Evolutionary conservation across 352 stramenopile genomes (phyloP).

Genomic region (Globisporangium spiculum): DNA sequence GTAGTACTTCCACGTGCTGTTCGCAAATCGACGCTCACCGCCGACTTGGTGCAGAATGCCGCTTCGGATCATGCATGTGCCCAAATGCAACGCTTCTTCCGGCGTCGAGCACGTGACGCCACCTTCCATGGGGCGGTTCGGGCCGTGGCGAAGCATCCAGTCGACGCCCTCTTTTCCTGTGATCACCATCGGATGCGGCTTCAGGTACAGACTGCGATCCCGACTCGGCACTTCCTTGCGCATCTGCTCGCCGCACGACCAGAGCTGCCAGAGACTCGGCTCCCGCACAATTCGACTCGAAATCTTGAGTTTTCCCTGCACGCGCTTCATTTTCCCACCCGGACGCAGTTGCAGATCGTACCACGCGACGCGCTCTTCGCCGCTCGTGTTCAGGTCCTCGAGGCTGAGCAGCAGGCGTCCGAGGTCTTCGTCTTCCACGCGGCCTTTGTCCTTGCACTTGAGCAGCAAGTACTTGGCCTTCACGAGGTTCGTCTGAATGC

Average conservation of each 20-base stretch:
- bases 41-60: constrained; percentile 74
- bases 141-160: constrained; percentile 85
- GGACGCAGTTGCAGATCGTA: constrained; percentile 83
- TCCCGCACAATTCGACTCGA: constrained; percentile 84
- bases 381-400: constrained; percentile 82
- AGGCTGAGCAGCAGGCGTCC: constrained; percentile 75
- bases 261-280: constrained; percentile 81
- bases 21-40: constrained; percentile 67
- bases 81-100: constrained; percentile 79
- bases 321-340: constrained; percentile 82
- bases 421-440: constrained; percentile 80
- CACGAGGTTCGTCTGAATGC: constrained; percentile 69
- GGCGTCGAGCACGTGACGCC: constrained; percentile 81
- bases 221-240: constrained; percentile 59
- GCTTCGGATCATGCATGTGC: constrained; percentile 63
- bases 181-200: constrained; percentile 74
- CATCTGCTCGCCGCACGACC: constrained; percentile 84
- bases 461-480: constrained; percentile 81
- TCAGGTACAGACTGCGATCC: constrained; percentile 83
- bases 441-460: constrained; percentile 88
- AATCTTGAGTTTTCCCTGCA: constrained; percentile 80
- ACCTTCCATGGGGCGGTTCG: constrained; percentile 82
- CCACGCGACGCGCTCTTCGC: constrained; percentile 78
- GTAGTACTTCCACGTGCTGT: constrained; percentile 88
- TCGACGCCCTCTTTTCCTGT: constrained; percentile 78